phyloP scores from a whole-genome alignment of 371 early-diverging fungal genomes.

The Dinochytrium kinnereticum region DNA sequence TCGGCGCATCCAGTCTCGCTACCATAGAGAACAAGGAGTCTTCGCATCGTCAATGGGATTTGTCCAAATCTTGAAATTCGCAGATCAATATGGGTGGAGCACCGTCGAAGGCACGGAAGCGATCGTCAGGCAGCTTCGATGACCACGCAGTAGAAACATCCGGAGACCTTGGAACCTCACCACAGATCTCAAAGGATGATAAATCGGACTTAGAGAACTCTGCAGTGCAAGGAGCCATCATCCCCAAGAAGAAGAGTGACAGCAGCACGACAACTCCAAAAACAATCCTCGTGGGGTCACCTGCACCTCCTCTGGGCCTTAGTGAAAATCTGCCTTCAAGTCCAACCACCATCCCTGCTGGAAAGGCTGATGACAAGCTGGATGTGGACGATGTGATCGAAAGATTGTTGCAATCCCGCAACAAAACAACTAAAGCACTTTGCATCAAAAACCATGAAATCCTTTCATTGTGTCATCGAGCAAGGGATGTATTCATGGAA shows the following conservation, averaged over 20 bases:
- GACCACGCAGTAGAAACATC: neutral
- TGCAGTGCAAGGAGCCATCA: neutral
- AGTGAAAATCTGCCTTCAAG: neutral
- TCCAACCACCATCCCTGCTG: neutral
- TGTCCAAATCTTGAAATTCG: no score
- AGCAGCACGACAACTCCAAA: neutral
- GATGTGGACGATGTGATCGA: constrained; percentile 88
- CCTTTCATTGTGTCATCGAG: constrained; percentile 80
- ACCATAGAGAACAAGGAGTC: constrained; percentile 78
- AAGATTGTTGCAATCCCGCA: constrained; percentile 79
- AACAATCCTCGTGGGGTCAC: constrained; percentile 6
- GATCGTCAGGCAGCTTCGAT: constrained; percentile 9
- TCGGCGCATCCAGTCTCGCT: constrained; percentile 86
- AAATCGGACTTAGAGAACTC: neutral
- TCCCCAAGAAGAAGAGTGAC: neutral
- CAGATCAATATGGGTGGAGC: constrained; percentile 15
- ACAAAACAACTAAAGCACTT: constrained; percentile 74
- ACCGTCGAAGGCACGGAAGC: neutral
- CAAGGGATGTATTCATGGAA: constrained; percentile 89
- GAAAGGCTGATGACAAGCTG: constrained; percentile 38
- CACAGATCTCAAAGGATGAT: neutral
- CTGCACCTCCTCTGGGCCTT: neutral
- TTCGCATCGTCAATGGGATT: constrained; percentile 7
- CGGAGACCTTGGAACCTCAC: neutral
- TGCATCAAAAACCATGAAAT: constrained; percentile 87